Conservation (phyloP, 139 green algal species). For the Coelastrella sp. region DNA sequence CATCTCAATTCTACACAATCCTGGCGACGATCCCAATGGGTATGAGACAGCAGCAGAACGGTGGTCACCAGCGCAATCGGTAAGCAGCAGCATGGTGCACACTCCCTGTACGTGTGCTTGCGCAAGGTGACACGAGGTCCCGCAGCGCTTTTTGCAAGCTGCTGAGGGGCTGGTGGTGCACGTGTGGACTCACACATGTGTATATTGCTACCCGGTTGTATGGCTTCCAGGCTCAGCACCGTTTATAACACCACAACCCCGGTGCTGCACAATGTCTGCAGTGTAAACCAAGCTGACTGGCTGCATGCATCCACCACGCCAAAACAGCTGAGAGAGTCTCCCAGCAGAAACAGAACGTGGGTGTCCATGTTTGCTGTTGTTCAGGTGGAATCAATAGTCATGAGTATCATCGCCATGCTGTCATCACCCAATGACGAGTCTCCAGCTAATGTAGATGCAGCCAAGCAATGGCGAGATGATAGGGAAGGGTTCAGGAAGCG, state of each 20-base stretch:
- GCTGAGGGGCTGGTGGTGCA: no score
- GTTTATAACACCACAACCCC: no score
- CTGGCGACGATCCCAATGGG: conserved; percentile 95
- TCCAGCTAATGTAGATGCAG: conserved; percentile 98
- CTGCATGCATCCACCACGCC: background rate
- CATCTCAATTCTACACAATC: conserved; percentile 99
- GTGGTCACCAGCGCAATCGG: conserved; percentile 98
- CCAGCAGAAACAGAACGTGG: no score
- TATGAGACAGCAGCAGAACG: conserved; percentile 96
- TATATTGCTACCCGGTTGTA: no score
- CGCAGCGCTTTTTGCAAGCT: background rate
- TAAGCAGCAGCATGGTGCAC: conserved; percentile 52
- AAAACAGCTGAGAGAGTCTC: no score
- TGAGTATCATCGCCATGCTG: conserved; percentile 99
- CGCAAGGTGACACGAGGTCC: background rate
- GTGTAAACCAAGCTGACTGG: background rate
- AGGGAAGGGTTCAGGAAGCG: conserved; percentile 58
- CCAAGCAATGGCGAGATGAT: conserved; percentile 92
- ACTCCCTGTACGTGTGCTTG: background rate
- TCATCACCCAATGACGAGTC: conserved; percentile 99
- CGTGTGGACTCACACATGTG: background rate
- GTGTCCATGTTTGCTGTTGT: background rate
- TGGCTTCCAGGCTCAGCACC: no score
- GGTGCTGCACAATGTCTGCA: no score
- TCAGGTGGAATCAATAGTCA: conserved; percentile 98